A percentile compares a stretch with the other conserved stretches of the same genome.
Evolutionary conservation across 2,329 filamentous ascomycete genomes (phyloP).

Genomic region (Colletotrichum coccodes): DNA sequence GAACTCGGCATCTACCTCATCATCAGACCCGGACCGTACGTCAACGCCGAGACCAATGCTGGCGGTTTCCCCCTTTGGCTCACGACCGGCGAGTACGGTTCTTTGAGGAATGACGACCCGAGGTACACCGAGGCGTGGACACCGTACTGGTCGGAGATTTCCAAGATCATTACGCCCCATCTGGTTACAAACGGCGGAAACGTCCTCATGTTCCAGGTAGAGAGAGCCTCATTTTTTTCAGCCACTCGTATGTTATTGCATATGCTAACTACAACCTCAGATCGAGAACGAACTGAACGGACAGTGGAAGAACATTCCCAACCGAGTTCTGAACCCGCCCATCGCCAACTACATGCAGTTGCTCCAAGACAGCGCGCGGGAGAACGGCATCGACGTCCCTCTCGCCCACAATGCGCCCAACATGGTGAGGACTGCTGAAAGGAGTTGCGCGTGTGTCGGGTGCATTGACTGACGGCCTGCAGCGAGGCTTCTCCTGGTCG

Average conservation of each 20-base stretch:
- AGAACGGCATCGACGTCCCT: slow-evolving; percentile 67
- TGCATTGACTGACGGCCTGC: background rate
- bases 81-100: slow-evolving; percentile 68
- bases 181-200: slow-evolving; percentile 67
- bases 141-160: slow-evolving; percentile 62
- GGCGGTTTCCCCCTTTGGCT: slow-evolving; percentile 72
- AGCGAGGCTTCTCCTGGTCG: slow-evolving; percentile 64
- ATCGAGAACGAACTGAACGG: slow-evolving; percentile 65
- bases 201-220: slow-evolving; percentile 58
- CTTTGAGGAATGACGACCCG: slow-evolving; percentile 61
- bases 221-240: background rate
- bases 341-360: slow-evolving; percentile 67
- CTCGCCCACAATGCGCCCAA: slow-evolving; percentile 70
- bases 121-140: slow-evolving; percentile 63
- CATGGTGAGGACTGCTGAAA: slow-evolving; percentile 46
- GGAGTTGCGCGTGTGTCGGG: background rate
- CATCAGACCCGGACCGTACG: slow-evolving; percentile 67
- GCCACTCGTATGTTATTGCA: too few species aligned
- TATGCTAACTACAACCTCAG: slow-evolving; percentile 36
- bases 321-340: slow-evolving; percentile 58
- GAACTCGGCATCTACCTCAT: slow-evolving; percentile 53
- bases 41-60: slow-evolving; percentile 71
- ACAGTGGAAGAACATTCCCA: slow-evolving; percentile 52
- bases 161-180: slow-evolving; percentile 60
- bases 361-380: slow-evolving; percentile 62